phyloP scores from a whole-genome alignment of 2,329 filamentous ascomycete species.

The Pseudogymnoascus sp. region DNA sequence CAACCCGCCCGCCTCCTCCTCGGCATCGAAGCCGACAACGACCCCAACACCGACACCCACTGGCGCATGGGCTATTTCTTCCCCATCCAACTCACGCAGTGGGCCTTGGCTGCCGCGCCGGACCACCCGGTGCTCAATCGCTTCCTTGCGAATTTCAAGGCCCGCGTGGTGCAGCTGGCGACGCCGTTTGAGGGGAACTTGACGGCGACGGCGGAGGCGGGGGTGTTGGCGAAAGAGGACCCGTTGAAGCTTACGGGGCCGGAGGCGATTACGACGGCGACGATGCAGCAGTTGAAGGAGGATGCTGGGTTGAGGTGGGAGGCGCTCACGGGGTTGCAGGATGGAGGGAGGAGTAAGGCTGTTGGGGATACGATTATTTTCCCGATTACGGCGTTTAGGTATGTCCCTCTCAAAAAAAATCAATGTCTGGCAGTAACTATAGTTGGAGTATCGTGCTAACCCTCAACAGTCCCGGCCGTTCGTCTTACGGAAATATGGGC shows the following conservation, averaged over 20 bases:
- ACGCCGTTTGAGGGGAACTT: neutral
- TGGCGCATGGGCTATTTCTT: slow-evolving; percentile 30
- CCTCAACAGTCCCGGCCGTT: slow-evolving; percentile 21
- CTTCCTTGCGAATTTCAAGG: slow-evolving; percentile 22
- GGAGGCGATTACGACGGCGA: slow-evolving; percentile 24
- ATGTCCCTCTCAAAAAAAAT: slow-evolving; percentile 5
- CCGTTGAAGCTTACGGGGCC: slow-evolving; percentile 27
- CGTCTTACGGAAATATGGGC: slow-evolving; percentile 27
- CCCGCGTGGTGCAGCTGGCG: slow-evolving; percentile 11
- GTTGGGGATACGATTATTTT: slow-evolving; percentile 28
- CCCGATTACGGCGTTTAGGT: slow-evolving; percentile 30
- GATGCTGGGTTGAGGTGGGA: slow-evolving; percentile 25
- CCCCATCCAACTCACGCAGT: slow-evolving; percentile 28
- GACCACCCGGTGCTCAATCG: slow-evolving; percentile 24
- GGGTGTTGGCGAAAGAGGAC: slow-evolving; percentile 20
- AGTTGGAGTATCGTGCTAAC: neutral
- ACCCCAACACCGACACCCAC: slow-evolving; percentile 21
- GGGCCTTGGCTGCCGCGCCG: slow-evolving; percentile 24
- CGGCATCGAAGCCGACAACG: slow-evolving; percentile 27
- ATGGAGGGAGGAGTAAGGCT: slow-evolving; percentile 25
- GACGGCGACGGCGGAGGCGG: slow-evolving; percentile 1
- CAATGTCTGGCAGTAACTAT: too few species aligned
- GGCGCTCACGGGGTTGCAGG: slow-evolving; percentile 24
- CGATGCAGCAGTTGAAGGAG: slow-evolving; percentile 20
- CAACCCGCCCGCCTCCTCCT: slow-evolving; percentile 22